Evolutionary conservation across 352 stramenopile species (phyloP).

Genomic region (Halophytophthora polymorphica): DNA sequence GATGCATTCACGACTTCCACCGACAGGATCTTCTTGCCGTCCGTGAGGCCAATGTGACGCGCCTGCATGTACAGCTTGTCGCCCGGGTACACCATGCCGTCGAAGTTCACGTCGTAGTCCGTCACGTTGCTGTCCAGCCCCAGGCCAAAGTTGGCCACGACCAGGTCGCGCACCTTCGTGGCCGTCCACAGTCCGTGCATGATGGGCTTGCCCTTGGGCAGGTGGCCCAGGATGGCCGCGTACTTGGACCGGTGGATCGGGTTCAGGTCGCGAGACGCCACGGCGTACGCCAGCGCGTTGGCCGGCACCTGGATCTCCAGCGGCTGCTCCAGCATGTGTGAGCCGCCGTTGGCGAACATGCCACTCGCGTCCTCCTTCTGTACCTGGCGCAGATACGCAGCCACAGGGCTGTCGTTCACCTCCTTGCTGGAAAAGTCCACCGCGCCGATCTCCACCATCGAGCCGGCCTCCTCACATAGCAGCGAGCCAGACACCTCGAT

Average conservation of each 20-base stretch:
- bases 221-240: conserved; percentile 63
- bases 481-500: conserved; percentile 52
- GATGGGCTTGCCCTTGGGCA: conserved; percentile 74
- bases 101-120: conserved; percentile 77
- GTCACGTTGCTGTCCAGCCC: conserved; percentile 66
- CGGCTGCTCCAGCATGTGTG: conserved; percentile 65
- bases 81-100: conserved; percentile 86
- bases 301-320: conserved; percentile 61
- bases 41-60: conserved; percentile 59
- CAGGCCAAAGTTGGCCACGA: conserved; percentile 47
- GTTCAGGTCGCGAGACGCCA: conserved; percentile 84
- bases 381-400: conserved; percentile 37
- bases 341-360: conserved; percentile 54
- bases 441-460: conserved; percentile 26
- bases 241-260: conserved; percentile 83
- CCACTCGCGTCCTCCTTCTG: conserved; percentile 23
- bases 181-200: conserved; percentile 89
- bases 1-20: conserved; percentile 74
- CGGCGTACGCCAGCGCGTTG: conserved; percentile 64
- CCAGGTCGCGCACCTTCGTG: conserved; percentile 74
- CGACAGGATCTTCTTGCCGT: conserved; percentile 63
- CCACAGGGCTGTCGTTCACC: conserved; percentile 48
- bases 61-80: conserved; percentile 80
- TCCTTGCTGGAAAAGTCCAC: conserved; percentile 34
- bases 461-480: conserved; percentile 35